Evolutionary conservation across 2,329 filamentous ascomycete species (phyloP), one percentile per base, ranked within the genome.

Genomic region (Macrophomina pseudophaseolina): DNA sequence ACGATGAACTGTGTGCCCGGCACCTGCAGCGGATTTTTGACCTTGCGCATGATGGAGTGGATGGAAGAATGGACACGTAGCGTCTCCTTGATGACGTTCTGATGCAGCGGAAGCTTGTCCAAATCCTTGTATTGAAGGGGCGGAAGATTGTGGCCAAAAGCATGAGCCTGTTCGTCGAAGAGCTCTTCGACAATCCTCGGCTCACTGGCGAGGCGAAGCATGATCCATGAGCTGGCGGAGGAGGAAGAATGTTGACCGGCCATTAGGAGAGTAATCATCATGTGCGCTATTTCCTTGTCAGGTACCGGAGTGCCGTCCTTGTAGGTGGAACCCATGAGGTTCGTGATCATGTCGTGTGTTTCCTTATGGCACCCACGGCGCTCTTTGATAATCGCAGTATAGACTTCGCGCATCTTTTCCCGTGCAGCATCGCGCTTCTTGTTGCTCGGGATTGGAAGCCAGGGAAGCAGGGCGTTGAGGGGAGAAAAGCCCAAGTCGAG

Each of bases 221-320:
- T 86, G 74, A 94, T 92, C 91, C 91, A 94, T 38, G 91, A 87
- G 73, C 86, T 88, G 35, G 90, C 92, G 18, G 91, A 91, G 5
- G 91, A 92, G 2, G 91, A 93, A 1, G 90, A 92, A 81, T 94
- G 91, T 76, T 94, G 91, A 64, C 91, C 91, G 65, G 90, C 91
- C 91, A 94, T 94, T 67, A 94, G 85, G 32, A 94, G 84, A 3
- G 91, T 91, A 77, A 94, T 94, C 90, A 94, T 92, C 87, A 94
- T 92, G 80, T 93, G 89, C 28, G 91, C 91, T 64, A 94, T 85
- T 76, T 94, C 91, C 72, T 88, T 84, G 74, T 94, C 91, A 16
- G 91, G 89, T 12, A 94, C 84, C 5, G 83, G 82, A 38, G 81
- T 86, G 70, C 91, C 91, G 72, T 92, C 86, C 82, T 94, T 94